Conservation (phyloP, 148 eudicot genomes). For the Fagopyrum homotropicum region DNA sequence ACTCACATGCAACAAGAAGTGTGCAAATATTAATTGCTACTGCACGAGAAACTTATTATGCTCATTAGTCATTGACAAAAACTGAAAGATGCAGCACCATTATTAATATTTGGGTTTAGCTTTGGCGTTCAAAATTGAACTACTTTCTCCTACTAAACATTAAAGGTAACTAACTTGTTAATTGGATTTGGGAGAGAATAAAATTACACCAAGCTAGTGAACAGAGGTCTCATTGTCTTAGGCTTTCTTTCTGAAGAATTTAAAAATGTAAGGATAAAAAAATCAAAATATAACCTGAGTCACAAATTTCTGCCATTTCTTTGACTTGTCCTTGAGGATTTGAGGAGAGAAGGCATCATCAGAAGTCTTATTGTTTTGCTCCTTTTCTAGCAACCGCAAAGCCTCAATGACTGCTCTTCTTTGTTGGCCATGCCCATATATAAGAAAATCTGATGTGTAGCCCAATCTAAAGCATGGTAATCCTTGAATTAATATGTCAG, state of each 20-base stretch:
- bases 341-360: slow-evolving; percentile 37
- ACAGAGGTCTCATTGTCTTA: neutral
- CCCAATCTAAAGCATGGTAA: slow-evolving; percentile 41
- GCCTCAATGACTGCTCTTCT: slow-evolving; percentile 91
- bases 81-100: neutral
- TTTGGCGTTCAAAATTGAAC: neutral
- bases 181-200: neutral
- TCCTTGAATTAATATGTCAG: neutral
- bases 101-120: neutral
- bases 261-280: neutral
- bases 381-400: slow-evolving; percentile 56
- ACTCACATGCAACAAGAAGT: neutral
- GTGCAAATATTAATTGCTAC: neutral
- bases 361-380: slow-evolving; percentile 28
- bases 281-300: slow-evolving; percentile 43
- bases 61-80: neutral
- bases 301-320: slow-evolving; percentile 92
- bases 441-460: slow-evolving; percentile 73
- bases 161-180: neutral
- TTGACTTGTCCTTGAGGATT: slow-evolving; percentile 66
- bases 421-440: slow-evolving; percentile 95
- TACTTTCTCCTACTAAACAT: neutral
- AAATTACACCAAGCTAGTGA: neutral
- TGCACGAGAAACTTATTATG: neutral
- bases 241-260: neutral